These are phyloP conservation scores for Cyberlindnera misumaiensis DNA, from an alignment of 805 yeast species.

Conservation along the genomic window DNA sequence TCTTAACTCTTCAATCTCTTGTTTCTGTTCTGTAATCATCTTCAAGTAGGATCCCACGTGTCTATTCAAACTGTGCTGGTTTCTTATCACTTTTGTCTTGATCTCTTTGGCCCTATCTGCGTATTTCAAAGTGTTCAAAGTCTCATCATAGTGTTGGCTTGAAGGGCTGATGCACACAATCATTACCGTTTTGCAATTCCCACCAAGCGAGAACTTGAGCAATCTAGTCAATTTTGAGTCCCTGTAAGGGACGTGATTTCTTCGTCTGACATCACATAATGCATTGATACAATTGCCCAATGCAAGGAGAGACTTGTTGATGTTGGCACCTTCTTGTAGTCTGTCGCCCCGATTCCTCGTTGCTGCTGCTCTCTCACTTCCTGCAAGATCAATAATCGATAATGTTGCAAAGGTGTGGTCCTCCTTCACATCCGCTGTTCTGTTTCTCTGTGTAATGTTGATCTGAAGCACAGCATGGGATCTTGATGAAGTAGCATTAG, in stretches of 20 bases:
- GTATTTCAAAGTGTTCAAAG: conserved; percentile 82
- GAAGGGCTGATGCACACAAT: conserved; percentile 91
- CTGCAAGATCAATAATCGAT: conserved; percentile 88
- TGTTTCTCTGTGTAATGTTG: conserved; percentile 52
- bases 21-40: conserved; percentile 76
- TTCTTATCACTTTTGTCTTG: conserved; percentile 70
- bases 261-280: conserved; percentile 62
- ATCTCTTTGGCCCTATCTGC: conserved; percentile 90
- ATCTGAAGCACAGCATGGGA: conserved; percentile 92
- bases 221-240: conserved; percentile 86
- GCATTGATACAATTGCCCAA: conserved; percentile 94
- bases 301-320: conserved; percentile 81
- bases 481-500: conserved; percentile 84
- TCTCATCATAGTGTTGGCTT: conserved; percentile 84
- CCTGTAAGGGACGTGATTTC: conserved; percentile 80
- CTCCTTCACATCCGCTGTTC: conserved; percentile 57
- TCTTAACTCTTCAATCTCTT: conserved; percentile 64
- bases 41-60: conserved; percentile 81
- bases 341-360: conserved; percentile 80
- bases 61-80: conserved; percentile 67
- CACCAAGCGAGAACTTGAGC: conserved; percentile 84
- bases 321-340: conserved; percentile 87
- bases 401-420: conserved; percentile 72
- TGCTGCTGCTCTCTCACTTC: conserved; percentile 90
- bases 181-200: conserved; percentile 94